A percentile compares a stretch with the other conserved stretches of the same genome.
Conservation (phyloP, 495 filamentous ascomycete species). For the Lepidopterella palustris region DNA sequence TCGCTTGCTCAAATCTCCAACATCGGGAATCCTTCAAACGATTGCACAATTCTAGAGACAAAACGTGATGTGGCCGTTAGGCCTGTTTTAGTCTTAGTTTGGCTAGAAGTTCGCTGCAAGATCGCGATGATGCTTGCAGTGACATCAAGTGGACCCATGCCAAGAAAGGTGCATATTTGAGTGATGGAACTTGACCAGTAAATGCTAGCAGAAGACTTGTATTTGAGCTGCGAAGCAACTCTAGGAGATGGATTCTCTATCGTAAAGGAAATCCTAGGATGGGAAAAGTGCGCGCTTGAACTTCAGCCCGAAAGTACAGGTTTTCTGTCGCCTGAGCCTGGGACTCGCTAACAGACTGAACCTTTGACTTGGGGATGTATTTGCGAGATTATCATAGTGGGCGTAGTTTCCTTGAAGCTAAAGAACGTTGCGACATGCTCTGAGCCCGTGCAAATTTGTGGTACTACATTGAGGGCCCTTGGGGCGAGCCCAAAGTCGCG, state of each 20-base stretch:
- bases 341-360: neutral
- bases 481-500: too few species aligned
- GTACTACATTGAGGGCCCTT: too few species aligned
- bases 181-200: neutral
- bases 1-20: slow-evolving; percentile 18
- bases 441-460: neutral
- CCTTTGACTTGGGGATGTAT: neutral
- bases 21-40: neutral
- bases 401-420: neutral
- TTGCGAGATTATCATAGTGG: neutral
- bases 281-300: neutral
- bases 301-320: neutral
- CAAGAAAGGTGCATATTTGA: neutral
- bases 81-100: slow-evolving; percentile 28
- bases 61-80: slow-evolving; percentile 15
- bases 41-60: slow-evolving; percentile 4
- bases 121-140: neutral
- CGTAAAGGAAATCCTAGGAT: neutral
- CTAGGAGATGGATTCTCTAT: neutral
- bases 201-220: neutral
- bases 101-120: slow-evolving; percentile 21
- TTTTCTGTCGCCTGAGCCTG: neutral
- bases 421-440: neutral
- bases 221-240: neutral
- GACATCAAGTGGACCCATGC: neutral